Conservation (phyloP, 1,284 basidiomycete genomes). For the Apiotrichum laibachii region DNA sequence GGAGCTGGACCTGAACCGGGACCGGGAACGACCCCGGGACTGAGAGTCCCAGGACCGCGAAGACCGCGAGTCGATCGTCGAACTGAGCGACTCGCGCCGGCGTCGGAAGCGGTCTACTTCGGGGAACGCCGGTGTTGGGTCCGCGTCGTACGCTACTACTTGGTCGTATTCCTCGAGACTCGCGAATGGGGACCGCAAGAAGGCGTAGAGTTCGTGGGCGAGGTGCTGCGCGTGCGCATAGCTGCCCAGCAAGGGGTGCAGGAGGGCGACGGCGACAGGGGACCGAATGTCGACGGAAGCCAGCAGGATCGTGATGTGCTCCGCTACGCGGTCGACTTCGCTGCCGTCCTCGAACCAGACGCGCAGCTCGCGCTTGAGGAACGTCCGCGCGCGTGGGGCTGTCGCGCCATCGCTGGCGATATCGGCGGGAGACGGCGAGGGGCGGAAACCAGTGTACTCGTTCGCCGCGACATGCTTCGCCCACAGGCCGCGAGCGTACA, state of each 20-base stretch:
- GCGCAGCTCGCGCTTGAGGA: conserved; percentile 75
- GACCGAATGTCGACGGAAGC: conserved; percentile 83
- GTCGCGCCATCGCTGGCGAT: conserved; percentile 8
- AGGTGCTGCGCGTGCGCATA: conserved; percentile 78
- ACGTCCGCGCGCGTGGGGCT: conserved; percentile 62
- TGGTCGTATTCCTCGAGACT: conserved; percentile 75
- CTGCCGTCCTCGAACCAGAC: conserved; percentile 63
- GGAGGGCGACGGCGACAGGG: conserved; percentile 72
- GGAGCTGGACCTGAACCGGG: conserved; percentile 1
- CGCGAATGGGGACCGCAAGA: conserved; percentile 76
- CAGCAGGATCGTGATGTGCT: conserved; percentile 77
- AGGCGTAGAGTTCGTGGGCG: conserved; percentile 82
- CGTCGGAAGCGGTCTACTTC: neutral
- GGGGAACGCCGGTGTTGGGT: neutral
- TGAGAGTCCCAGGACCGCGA: neutral
- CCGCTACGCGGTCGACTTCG: conserved; percentile 67
- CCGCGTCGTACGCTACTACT: conserved; percentile 59
- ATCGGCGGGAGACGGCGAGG: conserved; percentile 74
- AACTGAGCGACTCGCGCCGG: conserved; percentile 2
- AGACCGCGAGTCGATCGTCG: conserved; percentile 1
- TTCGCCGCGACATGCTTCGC: conserved; percentile 89
- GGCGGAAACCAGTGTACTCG: conserved; percentile 71
- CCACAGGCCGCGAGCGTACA: conserved; percentile 72
- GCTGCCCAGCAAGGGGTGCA: conserved; percentile 68
- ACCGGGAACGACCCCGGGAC: neutral